Percentiles rank a stretch among this genome's conserved stretches.
Conservation (phyloP, 257 asterid species). For the Solanum sejunctum region DNA sequence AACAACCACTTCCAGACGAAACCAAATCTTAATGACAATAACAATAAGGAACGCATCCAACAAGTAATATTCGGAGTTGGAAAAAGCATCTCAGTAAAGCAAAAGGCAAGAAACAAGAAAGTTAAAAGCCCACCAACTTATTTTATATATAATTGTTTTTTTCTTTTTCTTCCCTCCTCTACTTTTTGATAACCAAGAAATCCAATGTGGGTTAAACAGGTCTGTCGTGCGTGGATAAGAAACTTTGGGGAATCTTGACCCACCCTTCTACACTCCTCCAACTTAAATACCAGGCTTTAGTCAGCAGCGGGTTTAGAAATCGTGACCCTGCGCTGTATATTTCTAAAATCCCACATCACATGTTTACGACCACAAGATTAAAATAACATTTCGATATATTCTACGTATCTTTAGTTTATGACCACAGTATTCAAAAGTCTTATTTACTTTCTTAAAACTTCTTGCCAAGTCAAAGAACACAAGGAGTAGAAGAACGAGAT, state of each 20-base stretch:
- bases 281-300: background rate
- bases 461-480: background rate
- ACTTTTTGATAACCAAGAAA: background rate
- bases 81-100: background rate
- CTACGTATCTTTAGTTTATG: too few relatives aligned
- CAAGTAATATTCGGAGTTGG: background rate
- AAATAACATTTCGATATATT: too few relatives aligned
- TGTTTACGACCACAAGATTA: background rate
- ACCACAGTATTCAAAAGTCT: too few relatives aligned
- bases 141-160: background rate
- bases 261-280: background rate
- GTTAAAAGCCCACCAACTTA: background rate
- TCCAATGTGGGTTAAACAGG: background rate
- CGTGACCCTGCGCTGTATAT: background rate
- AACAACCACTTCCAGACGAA: background rate
- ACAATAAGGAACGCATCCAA: background rate
- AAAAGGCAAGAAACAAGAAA: background rate
- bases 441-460: too few relatives aligned
- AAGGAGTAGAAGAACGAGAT: background rate
- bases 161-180: background rate
- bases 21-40: background rate
- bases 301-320: background rate
- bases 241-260: background rate
- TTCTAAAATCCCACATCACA: background rate
- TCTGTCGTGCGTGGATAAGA: background rate